Conservation (phyloP, 495 filamentous ascomycete genomes). For the Penicillium cinerascens region DNA sequence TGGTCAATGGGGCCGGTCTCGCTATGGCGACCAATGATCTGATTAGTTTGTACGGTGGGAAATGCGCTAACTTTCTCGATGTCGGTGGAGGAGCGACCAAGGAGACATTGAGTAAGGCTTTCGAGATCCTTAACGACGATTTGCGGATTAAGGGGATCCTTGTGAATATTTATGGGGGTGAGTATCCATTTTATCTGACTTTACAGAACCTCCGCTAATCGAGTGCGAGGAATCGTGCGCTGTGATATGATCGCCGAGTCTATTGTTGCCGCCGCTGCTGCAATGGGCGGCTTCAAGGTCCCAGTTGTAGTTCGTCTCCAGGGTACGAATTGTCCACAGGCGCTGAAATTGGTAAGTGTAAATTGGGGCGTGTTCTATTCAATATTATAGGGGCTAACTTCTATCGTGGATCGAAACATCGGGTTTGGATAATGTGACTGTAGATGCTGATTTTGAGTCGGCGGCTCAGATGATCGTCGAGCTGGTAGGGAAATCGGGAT, state of each 20-base stretch:
- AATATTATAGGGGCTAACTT: not conserved
- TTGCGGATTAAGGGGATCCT: constrained; percentile 21
- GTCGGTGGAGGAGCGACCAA: constrained; percentile 29
- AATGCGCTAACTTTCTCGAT: constrained; percentile 34
- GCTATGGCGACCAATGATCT: constrained; percentile 39
- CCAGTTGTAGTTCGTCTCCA: constrained; percentile 33
- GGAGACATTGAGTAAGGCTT: constrained; percentile 26
- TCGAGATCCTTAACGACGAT: constrained; percentile 26
- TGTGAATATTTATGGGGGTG: constrained; percentile 35
- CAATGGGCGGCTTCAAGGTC: constrained; percentile 20
- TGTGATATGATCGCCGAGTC: constrained; percentile 38
- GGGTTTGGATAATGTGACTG: constrained; percentile 17
- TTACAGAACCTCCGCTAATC: not conserved
- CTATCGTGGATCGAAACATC: constrained; percentile 17
- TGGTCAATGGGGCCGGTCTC: constrained; percentile 35
- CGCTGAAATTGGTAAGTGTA: constrained; percentile 19
- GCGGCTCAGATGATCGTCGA: constrained; percentile 22
- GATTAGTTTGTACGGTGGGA: constrained; percentile 23
- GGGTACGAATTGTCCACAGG: constrained; percentile 29
- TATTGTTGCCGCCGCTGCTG: constrained; percentile 23
- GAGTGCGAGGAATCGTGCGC: constrained; percentile 27
- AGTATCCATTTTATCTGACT: not conserved
- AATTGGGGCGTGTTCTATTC: not conserved
- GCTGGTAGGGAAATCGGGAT: not conserved
- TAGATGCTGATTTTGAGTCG: constrained; percentile 28